phyloP scores from a whole-genome alignment of 805 yeast species.

The Teunomyces stri region DNA sequence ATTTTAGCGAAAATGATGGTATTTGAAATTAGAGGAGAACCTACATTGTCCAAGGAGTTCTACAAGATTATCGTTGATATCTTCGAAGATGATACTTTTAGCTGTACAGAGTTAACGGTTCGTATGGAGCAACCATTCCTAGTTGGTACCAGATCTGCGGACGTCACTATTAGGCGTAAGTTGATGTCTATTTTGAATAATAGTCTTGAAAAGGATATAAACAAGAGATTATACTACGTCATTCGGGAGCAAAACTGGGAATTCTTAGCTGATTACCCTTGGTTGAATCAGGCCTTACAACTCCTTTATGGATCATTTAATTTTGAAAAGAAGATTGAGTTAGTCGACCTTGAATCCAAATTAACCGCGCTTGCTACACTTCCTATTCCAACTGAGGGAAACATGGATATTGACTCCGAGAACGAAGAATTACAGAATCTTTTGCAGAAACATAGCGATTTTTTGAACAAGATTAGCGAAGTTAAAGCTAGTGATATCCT shows the following conservation, averaged over 20 bases:
- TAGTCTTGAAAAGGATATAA: slow-evolving; percentile 74
- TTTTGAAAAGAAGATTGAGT: slow-evolving; percentile 41
- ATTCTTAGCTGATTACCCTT: slow-evolving; percentile 83
- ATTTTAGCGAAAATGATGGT: slow-evolving; percentile 90
- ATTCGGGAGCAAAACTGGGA: slow-evolving; percentile 99
- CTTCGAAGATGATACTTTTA: slow-evolving; percentile 74
- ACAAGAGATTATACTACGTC: slow-evolving; percentile 78
- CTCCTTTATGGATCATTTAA: slow-evolving; percentile 78
- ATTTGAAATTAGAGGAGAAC: slow-evolving; percentile 84
- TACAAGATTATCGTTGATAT: slow-evolving; percentile 85
- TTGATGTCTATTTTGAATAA: slow-evolving; percentile 76
- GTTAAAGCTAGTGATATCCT: slow-evolving; percentile 59
- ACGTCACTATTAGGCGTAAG: slow-evolving; percentile 68
- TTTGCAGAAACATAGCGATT: slow-evolving; percentile 26
- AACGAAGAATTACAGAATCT: slow-evolving; percentile 19
- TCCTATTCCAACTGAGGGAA: slow-evolving; percentile 19
- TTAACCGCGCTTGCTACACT: slow-evolving; percentile 53
- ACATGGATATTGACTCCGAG: slow-evolving; percentile 8
- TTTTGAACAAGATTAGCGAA: slow-evolving; percentile 27
- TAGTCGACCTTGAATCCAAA: slow-evolving; percentile 48
- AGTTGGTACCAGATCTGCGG: slow-evolving; percentile 85
- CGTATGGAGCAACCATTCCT: slow-evolving; percentile 95
- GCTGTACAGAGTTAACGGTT: slow-evolving; percentile 85
- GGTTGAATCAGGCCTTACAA: slow-evolving; percentile 93
- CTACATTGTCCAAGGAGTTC: slow-evolving; percentile 70